Percentiles rank a stretch among this genome's conserved stretches.
Evolutionary conservation across 1,139 yeast genomes (phyloP).

Genomic region (Diutina scorzettiae): DNA sequence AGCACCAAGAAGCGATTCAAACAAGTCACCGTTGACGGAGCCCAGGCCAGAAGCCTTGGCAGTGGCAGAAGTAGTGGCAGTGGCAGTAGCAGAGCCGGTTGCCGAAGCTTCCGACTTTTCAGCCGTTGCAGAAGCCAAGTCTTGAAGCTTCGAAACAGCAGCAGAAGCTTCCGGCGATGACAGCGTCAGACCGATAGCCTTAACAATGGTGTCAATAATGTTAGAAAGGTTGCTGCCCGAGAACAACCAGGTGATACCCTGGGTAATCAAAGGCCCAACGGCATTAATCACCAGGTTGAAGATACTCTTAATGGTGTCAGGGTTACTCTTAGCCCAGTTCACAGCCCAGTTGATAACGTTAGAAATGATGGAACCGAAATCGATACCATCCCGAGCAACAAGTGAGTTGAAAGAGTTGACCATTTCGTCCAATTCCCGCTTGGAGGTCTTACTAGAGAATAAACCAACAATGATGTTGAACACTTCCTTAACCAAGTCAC

Average conservation of each 20-base stretch:
- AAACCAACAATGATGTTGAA: constrained; percentile 12
- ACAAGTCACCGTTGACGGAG: constrained; percentile 13
- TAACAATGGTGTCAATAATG: neutral
- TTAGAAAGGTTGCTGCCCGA: neutral
- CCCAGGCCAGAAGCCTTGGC: neutral
- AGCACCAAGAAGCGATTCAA: constrained; percentile 7
- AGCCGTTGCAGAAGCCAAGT: neutral
- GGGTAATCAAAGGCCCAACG: neutral
- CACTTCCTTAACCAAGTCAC: constrained; percentile 23
- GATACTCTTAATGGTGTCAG: neutral
- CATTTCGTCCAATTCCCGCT: neutral
- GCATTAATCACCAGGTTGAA: neutral
- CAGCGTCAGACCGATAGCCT: neutral
- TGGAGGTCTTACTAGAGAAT: neutral
- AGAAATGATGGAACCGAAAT: neutral
- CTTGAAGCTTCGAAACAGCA: neutral
- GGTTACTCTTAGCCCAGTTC: neutral
- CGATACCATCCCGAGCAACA: neutral
- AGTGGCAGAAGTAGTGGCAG: neutral
- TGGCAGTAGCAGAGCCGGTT: neutral
- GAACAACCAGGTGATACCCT: neutral
- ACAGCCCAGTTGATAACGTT: neutral
- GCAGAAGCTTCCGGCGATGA: neutral
- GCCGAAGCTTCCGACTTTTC: neutral
- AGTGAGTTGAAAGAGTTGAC: neutral